phyloP scores from a whole-genome alignment of 371 early-diverging fungal species.

The Haplosporangium sp. region DNA sequence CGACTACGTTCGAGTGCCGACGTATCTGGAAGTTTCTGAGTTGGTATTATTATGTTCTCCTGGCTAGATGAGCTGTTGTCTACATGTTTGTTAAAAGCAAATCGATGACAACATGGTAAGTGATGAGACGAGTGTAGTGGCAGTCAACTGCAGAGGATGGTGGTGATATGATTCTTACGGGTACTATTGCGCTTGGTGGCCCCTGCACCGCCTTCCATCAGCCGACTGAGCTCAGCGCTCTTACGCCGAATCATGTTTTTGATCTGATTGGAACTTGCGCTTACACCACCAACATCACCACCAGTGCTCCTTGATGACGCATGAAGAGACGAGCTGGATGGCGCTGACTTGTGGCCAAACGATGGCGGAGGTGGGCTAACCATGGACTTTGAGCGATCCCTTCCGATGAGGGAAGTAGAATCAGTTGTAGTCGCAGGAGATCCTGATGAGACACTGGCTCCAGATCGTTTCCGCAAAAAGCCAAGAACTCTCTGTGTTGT shows the following conservation, averaged over 20 bases:
- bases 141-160: not conserved
- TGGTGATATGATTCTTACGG: not conserved
- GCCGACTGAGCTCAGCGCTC: slow-evolving; percentile 30
- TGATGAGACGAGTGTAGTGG: not conserved
- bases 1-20: too few relatives aligned
- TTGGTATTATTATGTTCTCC: too few relatives aligned
- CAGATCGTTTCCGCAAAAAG: slow-evolving; percentile 34
- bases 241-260: slow-evolving; percentile 34
- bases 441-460: not conserved
- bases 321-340: slow-evolving; percentile 5
- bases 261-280: slow-evolving; percentile 3
- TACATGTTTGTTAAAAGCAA: not conserved
- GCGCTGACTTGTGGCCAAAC: not conserved
- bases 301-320: not conserved
- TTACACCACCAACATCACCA: too few relatives aligned
- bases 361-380: slow-evolving; percentile 2
- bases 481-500: slow-evolving; percentile 28
- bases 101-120: too few relatives aligned
- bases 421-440: not conserved
- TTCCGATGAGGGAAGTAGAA: not conserved
- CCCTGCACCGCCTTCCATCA: slow-evolving; percentile 17
- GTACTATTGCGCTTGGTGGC: slow-evolving; percentile 7
- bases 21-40: too few relatives aligned
- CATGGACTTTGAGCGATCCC: slow-evolving; percentile 22
- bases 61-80: slow-evolving; percentile 13